These are phyloP conservation scores for Ustilago curta DNA, from an alignment of 1,284 basidiomycete species.

Conservation along the genomic window DNA sequence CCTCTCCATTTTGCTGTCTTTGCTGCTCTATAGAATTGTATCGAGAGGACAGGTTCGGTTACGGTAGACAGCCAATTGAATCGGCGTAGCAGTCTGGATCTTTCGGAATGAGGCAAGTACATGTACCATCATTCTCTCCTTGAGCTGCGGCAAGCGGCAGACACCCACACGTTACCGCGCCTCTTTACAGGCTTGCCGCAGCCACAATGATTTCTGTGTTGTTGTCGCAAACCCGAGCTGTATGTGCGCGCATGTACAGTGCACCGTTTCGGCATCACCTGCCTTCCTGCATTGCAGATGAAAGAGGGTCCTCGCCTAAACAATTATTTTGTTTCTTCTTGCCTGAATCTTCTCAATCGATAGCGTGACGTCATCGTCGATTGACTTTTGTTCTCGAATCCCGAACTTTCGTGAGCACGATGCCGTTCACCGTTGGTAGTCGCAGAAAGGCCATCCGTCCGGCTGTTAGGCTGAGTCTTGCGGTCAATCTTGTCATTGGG, in stretches of 20 bases:
- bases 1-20: neutral
- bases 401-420: neutral
- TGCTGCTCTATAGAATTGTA: neutral
- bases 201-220: neutral
- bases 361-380: slow-evolving; percentile 42
- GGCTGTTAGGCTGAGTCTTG: neutral
- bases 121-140: neutral
- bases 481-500: neutral
- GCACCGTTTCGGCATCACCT: slow-evolving; percentile 8
- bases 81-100: too few species aligned
- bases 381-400: slow-evolving; percentile 4
- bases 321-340: slow-evolving; percentile 3
- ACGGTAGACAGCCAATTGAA: too few species aligned
- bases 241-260: slow-evolving; percentile 3
- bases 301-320: slow-evolving; percentile 27
- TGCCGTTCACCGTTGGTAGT: too few species aligned
- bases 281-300: slow-evolving; percentile 28
- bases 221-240: neutral
- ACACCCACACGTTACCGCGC: neutral
- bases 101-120: too few species aligned
- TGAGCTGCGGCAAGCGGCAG: too few species aligned
- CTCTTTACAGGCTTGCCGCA: neutral
- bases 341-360: slow-evolving; percentile 23
- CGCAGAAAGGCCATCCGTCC: too few species aligned
- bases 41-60: neutral